Evolutionary conservation across 805 yeast genomes (phyloP).

Genomic region (Candida corydali): DNA sequence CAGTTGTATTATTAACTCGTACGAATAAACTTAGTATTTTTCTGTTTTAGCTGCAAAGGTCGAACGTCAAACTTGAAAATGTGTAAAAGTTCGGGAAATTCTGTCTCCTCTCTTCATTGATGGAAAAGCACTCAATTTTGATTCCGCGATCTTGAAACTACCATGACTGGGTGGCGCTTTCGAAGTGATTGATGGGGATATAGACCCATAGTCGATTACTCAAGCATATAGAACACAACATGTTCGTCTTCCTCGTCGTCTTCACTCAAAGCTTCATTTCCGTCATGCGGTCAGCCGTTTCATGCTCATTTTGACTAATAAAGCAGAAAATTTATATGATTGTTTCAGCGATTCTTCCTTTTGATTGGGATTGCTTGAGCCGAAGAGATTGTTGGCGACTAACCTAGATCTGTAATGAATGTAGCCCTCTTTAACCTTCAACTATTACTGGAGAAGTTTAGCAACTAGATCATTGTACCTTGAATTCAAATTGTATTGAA

Average conservation of each 20-base stretch:
- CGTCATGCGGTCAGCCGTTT: constrained; percentile 32
- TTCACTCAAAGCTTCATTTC: constrained; percentile 15
- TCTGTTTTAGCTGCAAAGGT: not conserved
- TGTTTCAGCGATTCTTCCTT: constrained; percentile 16
- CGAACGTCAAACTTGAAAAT: not conserved
- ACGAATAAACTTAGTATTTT: no score
- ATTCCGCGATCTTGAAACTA: constrained; percentile 25
- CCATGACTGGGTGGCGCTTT: constrained; percentile 9
- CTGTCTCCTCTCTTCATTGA: constrained; percentile 20
- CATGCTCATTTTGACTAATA: constrained; percentile 17
- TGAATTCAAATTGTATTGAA: constrained; percentile 13
- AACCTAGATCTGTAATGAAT: constrained; percentile 3
- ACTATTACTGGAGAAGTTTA: constrained; percentile 25
- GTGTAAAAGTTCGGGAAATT: constrained; percentile 1
- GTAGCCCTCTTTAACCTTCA: constrained; percentile 14
- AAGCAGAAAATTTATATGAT: constrained; percentile 27
- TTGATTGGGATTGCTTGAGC: constrained; percentile 21
- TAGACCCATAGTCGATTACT: constrained; percentile 25
- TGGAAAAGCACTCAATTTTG: constrained; percentile 42
- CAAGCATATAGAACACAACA: constrained; percentile 62
- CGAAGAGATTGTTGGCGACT: constrained; percentile 22
- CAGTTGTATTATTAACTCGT: no score
- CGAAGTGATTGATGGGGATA: constrained; percentile 15
- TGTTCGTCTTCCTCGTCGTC: constrained; percentile 60
- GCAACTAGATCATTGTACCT: constrained; percentile 22